Conservation (phyloP, 139 green algal genomes). For the Chlamydomonas sphaeroides region DNA sequence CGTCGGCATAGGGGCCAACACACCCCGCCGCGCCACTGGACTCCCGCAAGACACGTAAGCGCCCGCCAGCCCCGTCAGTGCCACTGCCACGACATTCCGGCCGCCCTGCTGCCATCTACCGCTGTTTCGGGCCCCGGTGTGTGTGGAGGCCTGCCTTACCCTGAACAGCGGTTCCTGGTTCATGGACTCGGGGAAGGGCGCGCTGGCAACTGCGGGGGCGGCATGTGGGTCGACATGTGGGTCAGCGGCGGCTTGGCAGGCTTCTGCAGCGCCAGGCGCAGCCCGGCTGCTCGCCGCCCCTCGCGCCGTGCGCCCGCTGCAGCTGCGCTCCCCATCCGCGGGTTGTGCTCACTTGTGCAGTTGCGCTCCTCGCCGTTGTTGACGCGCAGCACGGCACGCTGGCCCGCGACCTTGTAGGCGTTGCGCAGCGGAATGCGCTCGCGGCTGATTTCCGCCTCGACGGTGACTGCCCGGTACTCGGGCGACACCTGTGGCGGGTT, state of each 20-base stretch:
- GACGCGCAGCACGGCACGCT: slow-evolving; percentile 69
- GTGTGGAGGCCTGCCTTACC: too few relatives aligned
- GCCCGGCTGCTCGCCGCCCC: too few relatives aligned
- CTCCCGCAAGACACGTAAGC: too few relatives aligned
- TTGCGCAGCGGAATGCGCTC: slow-evolving; percentile 83
- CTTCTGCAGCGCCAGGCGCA: too few relatives aligned
- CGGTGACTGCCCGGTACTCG: slow-evolving; percentile 53
- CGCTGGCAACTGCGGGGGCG: slow-evolving; percentile 51
- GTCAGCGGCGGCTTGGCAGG: too few relatives aligned
- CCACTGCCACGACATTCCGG: too few relatives aligned
- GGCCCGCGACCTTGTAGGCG: slow-evolving; percentile 78
- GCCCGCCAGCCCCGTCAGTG: too few relatives aligned
- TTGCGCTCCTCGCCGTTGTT: slow-evolving; percentile 65
- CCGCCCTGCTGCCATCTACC: background rate
- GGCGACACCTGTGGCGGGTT: slow-evolving; percentile 32
- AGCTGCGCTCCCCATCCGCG: background rate
- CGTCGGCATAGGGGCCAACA: too few relatives aligned
- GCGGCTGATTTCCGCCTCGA: slow-evolving; percentile 79
- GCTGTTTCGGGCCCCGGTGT: too few relatives aligned
- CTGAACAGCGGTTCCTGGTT: slow-evolving; percentile 70
- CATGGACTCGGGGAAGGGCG: slow-evolving; percentile 55
- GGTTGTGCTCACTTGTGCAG: slow-evolving; percentile 27
- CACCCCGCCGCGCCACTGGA: too few relatives aligned
- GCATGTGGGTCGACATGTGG: too few relatives aligned
- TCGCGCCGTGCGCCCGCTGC: background rate